Evolutionary conservation across 2,329 filamentous ascomycete genomes (phyloP).

Genomic region (Colletotrichum sublineola): DNA sequence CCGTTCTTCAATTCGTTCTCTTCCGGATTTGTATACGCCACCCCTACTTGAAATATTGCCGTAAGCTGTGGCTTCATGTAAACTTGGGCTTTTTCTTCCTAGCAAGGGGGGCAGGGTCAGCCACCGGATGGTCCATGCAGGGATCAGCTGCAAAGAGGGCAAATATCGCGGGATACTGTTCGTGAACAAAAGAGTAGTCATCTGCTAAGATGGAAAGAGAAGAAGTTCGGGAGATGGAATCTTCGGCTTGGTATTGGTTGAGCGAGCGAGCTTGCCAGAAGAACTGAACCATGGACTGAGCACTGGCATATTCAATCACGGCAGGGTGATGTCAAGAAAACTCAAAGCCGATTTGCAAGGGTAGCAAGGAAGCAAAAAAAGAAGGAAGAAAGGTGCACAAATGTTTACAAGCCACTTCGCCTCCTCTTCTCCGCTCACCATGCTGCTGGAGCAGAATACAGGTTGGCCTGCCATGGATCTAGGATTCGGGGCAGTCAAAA

Average conservation of each 20-base stretch:
- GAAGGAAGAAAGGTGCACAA: background rate
- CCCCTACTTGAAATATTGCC: too few relatives aligned
- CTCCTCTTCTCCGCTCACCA: slow-evolving; percentile 5
- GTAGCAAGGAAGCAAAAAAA: background rate
- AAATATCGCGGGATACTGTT: background rate
- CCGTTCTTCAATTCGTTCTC: background rate
- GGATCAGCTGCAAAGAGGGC: background rate
- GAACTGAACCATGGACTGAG: background rate
- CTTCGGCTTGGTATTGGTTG: too few relatives aligned
- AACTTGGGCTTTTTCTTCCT: too few relatives aligned
- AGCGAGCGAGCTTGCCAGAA: background rate
- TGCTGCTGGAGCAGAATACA: slow-evolving; percentile 3
- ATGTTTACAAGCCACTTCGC: slow-evolving; percentile 10
- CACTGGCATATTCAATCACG: background rate
- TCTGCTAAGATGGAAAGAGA: background rate
- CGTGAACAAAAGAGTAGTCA: background rate
- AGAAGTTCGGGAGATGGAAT: background rate
- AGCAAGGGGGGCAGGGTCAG: background rate
- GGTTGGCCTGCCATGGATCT: background rate
- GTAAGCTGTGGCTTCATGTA: background rate
- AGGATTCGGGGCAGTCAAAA: slow-evolving; percentile 11
- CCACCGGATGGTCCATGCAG: background rate
- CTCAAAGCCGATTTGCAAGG: background rate
- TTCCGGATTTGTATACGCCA: background rate
- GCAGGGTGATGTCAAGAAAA: background rate